Base-by-base conservation (phyloP, 2,329 filamentous ascomycete genomes). In the Pseudocercospora crystallina region DNA sequence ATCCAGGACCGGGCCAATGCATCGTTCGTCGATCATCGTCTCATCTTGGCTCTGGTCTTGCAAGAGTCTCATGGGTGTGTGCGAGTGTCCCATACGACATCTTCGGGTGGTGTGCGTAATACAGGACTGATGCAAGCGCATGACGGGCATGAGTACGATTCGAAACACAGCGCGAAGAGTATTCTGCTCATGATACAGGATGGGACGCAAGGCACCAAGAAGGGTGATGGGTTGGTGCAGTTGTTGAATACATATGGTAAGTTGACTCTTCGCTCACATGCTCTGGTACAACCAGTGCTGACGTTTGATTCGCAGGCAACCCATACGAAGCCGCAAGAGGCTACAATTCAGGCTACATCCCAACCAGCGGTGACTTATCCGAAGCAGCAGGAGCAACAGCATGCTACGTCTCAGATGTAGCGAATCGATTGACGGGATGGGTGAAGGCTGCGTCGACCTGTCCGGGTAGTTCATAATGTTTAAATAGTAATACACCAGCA, bases 371-470 rank as follows among this genome's bases (percentile, higher is more conserved):
- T 29, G 70, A 77, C 54, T 57, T 77, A 14, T 67, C 70, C 32
- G 66, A 70, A 40, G 68, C 76, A 4, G 73, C 72, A 32, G 69
- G 76, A 60, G 72, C 70, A 5, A 77, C 76, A 9, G 72, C 73
- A 51, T 80, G 77, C 68, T 81, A 81, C 60, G 69, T 72, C 15
- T 71, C 66, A 12, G 78, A 80, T 56, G 66, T 80, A 57, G 77
- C 78, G 42, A 78, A 78, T 59, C 69, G 75, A 39, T 66, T 78
- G 47, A 66, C 68, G 5, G 71, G 73, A 14, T 76, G 73, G 73
- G 65, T 65, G 33, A 52, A 60, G 31, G 62, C 60, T 4, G 44
- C 48, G 34, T 49, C 36, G 12, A 59, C 32, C 36, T 62, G 60
- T 54, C 34, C 30, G 12, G 40, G 34, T 14, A 17, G 14, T 40